Percentiles rank a stretch among this genome's conserved stretches.
These are phyloP conservation scores for Auriscalpium microsporum DNA, from an alignment of 768 basidiomycete species.

Conservation along the genomic window DNA sequence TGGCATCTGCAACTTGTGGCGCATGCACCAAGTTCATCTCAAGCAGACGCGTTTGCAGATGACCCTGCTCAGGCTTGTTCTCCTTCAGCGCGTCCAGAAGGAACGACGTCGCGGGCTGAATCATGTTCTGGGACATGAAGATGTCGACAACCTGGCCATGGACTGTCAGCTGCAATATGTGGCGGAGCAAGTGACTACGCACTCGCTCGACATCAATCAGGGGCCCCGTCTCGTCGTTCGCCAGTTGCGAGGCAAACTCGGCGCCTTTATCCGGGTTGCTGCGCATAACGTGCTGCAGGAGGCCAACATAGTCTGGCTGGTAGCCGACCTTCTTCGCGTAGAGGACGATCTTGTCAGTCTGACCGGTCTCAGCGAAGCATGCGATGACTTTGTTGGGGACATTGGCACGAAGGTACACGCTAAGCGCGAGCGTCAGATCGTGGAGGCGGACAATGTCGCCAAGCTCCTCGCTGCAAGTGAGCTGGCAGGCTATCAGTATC, in stretches of 20 bases:
- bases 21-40: conserved; percentile 98
- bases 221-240: conserved; percentile 88
- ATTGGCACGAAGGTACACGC: conserved; percentile 95
- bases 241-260: conserved; percentile 92
- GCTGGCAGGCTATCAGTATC: conserved; percentile 34
- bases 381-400: conserved; percentile 98
- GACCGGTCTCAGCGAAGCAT: conserved; percentile 97
- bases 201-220: conserved; percentile 91
- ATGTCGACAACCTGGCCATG: conserved; percentile 79
- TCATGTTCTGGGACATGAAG: conserved; percentile 99
- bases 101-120: conserved; percentile 98
- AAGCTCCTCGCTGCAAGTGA: conserved; percentile 97
- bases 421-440: conserved; percentile 95
- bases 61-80: conserved; percentile 94
- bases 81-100: conserved; percentile 96
- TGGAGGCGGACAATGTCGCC: conserved; percentile 92
- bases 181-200: conserved; percentile 18
- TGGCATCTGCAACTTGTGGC: conserved; percentile 97
- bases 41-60: conserved; percentile 88
- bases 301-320: conserved; percentile 82
- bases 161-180: background rate
- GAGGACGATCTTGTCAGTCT: conserved; percentile 95
- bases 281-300: conserved; percentile 94
- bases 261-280: conserved; percentile 96
- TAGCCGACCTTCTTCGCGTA: conserved; percentile 98